Evolutionary conservation across 2,329 filamentous ascomycete genomes (phyloP), one percentile per base, ranked within the genome.

Genomic region (Westerdykella ornata): DNA sequence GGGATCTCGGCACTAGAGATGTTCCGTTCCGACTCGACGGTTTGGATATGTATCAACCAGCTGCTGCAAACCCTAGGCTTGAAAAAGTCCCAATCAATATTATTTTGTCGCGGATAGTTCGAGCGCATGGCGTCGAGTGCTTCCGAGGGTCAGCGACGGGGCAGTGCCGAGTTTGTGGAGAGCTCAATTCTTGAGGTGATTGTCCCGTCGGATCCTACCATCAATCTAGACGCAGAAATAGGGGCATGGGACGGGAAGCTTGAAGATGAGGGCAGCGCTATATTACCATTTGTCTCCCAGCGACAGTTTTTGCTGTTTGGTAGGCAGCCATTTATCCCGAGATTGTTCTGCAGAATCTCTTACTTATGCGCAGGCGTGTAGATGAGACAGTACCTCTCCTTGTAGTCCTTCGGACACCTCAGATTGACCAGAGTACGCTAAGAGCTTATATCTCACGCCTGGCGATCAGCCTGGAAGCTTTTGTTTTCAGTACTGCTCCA

Each of bases 321-420:
- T 88, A 71, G 52, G 76, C 35, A 41, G 44, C 40, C 38, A 45
- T 43, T 52, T 54, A 51, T 51, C 47, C 58, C 50, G 50, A 48
- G 57, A 56, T 68, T 65, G 67, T 52, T 58, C 54, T 50, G 56
- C 70, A 68, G 56, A 44, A 44, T 58, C 52, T 71, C 68, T 74
- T 71, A 71, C 75, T 76, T 65, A 75, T 67, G 26, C 54, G 53
- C 67, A 75, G 68, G 70, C 57, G 38, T 59, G 43, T 68, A 88
- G 85, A 89, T 75, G 85, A 89, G 70, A 79, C 78, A 18, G 74
- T 85, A 42, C 71, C 81, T 48, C 73, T 88, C 14, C 80, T 85
- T 56, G 69, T 88, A 47, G 72, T 86, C 9, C 73, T 89, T 43
- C 77, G 77, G 54, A 81, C 81, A 7, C 80, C 81, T 3, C 72